phyloP scores from a whole-genome alignment of 2,329 filamentous ascomycete genomes.

The Akanthomyces dipterigenus region DNA sequence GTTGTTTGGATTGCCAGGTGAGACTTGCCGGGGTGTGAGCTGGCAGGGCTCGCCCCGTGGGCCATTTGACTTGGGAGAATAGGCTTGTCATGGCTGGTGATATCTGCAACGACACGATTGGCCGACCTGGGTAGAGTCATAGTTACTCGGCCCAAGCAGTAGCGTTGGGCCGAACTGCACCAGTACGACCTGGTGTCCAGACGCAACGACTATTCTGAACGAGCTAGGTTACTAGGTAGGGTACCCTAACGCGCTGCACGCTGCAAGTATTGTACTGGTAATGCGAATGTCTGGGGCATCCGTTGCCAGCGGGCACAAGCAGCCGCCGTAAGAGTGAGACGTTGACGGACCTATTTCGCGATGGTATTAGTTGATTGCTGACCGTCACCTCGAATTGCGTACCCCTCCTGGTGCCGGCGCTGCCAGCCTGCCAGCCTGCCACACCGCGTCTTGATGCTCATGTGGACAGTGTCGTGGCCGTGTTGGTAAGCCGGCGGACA shows the following conservation, averaged over 20 bases:
- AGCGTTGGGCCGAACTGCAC: too few species aligned
- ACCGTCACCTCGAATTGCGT: neutral
- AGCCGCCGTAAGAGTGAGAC: neutral
- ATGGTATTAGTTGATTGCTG: neutral
- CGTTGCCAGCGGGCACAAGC: neutral
- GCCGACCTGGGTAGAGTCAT: neutral
- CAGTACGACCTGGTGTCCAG: too few species aligned
- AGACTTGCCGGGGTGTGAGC: neutral
- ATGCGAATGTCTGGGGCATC: neutral
- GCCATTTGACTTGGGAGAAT: neutral
- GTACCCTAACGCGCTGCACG: neutral
- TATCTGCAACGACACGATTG: neutral
- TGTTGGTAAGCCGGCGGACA: neutral
- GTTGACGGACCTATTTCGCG: neutral
- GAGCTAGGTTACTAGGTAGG: neutral
- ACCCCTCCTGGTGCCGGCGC: neutral
- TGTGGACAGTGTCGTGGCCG: slow-evolving; percentile 6
- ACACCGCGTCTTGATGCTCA: slow-evolving; percentile 8
- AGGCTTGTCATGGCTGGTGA: neutral
- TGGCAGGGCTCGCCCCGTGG: neutral
- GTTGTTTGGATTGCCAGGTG: neutral
- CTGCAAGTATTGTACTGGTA: slow-evolving; percentile 1
- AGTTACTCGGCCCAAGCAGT: neutral
- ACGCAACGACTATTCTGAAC: too few species aligned
- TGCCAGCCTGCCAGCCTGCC: neutral